phyloP scores from a whole-genome alignment of 2,329 filamentous ascomycete genomes.

The Tetracladium maxilliforme region DNA sequence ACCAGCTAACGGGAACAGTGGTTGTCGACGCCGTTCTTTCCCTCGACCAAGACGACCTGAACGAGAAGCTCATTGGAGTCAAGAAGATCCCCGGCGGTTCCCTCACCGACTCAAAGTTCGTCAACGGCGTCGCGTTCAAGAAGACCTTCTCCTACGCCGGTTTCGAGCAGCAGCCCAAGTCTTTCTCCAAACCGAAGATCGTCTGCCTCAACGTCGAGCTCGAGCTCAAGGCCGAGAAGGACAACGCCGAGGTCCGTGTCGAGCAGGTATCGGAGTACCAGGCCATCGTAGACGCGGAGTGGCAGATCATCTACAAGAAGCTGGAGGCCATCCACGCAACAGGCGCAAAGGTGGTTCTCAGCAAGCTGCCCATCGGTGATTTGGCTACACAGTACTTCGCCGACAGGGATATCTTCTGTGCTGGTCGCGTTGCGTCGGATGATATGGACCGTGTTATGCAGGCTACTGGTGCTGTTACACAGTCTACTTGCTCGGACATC shows the following conservation, averaged over 20 bases:
- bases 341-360: slow-evolving; percentile 92
- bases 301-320: slow-evolving; percentile 99
- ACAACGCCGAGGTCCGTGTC: slow-evolving; percentile 95
- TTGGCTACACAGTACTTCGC: slow-evolving; percentile 96
- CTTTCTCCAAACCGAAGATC: slow-evolving; percentile 87
- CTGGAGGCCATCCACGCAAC: slow-evolving; percentile 89
- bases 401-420: slow-evolving; percentile 96
- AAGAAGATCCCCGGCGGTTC: slow-evolving; percentile 98
- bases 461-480: slow-evolving; percentile 80
- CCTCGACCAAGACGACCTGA: slow-evolving; percentile 90
- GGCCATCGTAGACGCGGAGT: slow-evolving; percentile 96
- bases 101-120: slow-evolving; percentile 88
- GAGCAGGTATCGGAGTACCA: slow-evolving; percentile 99
- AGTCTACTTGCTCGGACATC: slow-evolving; percentile 96
- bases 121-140: slow-evolving; percentile 98
- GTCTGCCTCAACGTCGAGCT: slow-evolving; percentile 96
- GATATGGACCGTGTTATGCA: slow-evolving; percentile 95
- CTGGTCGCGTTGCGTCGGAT: slow-evolving; percentile 77
- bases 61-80: slow-evolving; percentile 94
- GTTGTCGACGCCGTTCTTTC: slow-evolving; percentile 93
- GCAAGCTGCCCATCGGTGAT: slow-evolving; percentile 94
- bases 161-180: slow-evolving; percentile 98
- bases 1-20: slow-evolving; percentile 41
- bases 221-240: slow-evolving; percentile 97
- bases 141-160: slow-evolving; percentile 99